Base-by-base conservation (phyloP, 495 filamentous ascomycete species). In the Hyaloscypha bicolor region DNA sequence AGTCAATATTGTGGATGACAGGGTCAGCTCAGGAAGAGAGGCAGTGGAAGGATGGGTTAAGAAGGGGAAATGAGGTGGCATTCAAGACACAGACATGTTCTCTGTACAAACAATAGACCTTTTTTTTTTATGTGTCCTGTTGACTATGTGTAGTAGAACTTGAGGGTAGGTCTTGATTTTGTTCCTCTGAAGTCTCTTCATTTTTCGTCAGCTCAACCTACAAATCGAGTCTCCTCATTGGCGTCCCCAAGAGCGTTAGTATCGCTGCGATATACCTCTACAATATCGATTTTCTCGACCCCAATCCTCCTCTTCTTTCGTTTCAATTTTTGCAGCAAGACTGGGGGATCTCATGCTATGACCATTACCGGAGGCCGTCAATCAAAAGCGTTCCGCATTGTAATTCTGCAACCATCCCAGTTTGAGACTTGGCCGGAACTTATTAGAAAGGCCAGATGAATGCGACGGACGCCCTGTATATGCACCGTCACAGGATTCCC, bases 41-140 rank as follows among this genome's bases (percentile, higher is more conserved):
- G 83, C 82, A 69, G 77, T 97, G 48, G 93, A 97, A 82, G 88
- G 86, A 42, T 90, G 94, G 91, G 91, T 99, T 45, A 91, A 87
- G 80, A 94, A 96, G 83, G 93, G 92, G 53, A 90, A 90, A 82
- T 91, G 35, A 69, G 48, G 1, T 9, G 19, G 31, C 32, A 59
- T 45, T 32, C 53, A 39, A 65, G 63, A 37, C 32, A 42, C 42
- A 60, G 25, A 66, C 11, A 19, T 39, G 55, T 11, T 51, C 62
- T 62, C 65, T 73, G 67, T 71, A 68, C 56, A 70, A 70, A 73
- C 58, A 73, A 73, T 70, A 73, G 67, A 73, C 30, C 64, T 65
- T 53, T 55, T 65, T 53, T 55, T 55, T 61, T 30, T 33, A 12
- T 48, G 9, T 16, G 3, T 37, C 19, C 56, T 59, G 30, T 35